Conservation (phyloP, 2,329 filamentous ascomycete genomes). For the Stachybotrys elegans region DNA sequence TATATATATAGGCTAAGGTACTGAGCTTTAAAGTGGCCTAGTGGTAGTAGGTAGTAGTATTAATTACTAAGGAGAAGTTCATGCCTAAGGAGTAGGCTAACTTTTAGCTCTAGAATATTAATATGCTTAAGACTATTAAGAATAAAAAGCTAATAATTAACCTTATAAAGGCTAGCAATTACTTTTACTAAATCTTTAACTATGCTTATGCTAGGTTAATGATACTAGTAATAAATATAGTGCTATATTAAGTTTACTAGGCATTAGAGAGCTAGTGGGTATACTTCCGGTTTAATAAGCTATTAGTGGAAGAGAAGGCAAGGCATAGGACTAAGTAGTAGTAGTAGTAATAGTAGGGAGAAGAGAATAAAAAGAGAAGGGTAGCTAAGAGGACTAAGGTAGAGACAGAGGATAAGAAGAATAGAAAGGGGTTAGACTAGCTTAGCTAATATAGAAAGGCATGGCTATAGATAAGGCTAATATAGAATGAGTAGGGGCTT, state of each 20-base stretch:
- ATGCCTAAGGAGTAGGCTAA: conserved; percentile 4
- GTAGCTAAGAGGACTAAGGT: no score
- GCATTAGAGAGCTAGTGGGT: conserved; percentile 4
- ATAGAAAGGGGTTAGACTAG: no score
- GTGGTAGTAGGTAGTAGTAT: conserved; percentile 4
- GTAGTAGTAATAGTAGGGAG: not conserved
- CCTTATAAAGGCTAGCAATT: conserved; percentile 5
- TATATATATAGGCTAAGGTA: conserved; percentile 3
- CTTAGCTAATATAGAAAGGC: conserved; percentile 2
- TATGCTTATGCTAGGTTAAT: conserved; percentile 5
- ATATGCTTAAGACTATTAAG: conserved; percentile 1
- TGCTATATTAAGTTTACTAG: conserved; percentile 3
- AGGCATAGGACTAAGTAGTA: not conserved
- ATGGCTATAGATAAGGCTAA: conserved; percentile 1
- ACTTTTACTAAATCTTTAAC: conserved; percentile 5
- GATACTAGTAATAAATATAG: conserved; percentile 6
- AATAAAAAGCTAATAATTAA: conserved; percentile 2
- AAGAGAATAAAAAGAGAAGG: not conserved
- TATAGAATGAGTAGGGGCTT: not conserved
- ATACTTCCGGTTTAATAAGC: conserved; percentile 4
- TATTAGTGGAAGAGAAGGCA: conserved; percentile 4
- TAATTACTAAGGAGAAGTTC: conserved; percentile 8
- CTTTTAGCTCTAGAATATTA: conserved; percentile 4
- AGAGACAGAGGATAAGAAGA: no score
- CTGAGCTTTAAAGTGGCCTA: conserved; percentile 5